phyloP scores from a whole-genome alignment of 768 basidiomycete species.

The Rhodosporidiobolus sp. region DNA sequence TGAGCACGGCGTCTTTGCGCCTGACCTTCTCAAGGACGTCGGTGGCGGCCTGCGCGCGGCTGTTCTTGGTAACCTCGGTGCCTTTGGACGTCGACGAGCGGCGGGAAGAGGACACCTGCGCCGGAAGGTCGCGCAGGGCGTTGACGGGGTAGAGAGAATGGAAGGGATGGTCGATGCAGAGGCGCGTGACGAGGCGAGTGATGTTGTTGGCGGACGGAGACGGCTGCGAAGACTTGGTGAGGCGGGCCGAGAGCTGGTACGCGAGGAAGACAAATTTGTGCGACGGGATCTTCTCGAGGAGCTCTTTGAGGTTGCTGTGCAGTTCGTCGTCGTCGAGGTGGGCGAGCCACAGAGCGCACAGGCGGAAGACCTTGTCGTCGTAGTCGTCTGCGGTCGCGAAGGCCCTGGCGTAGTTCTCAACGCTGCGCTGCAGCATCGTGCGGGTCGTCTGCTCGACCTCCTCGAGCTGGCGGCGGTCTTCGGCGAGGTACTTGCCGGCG shows the following conservation, averaged over 20 bases:
- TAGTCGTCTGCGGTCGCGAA: constrained; percentile 66
- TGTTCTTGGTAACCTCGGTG: not conserved
- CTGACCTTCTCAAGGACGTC: constrained; percentile 32
- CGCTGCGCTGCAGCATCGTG: constrained; percentile 67
- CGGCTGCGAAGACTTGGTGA: constrained; percentile 55
- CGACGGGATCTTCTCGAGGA: constrained; percentile 65
- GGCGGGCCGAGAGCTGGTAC: constrained; percentile 88
- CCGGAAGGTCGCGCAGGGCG: constrained; percentile 55
- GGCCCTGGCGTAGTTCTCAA: constrained; percentile 80
- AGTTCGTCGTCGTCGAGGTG: constrained; percentile 63
- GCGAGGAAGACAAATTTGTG: constrained; percentile 86
- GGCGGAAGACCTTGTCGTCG: constrained; percentile 75
- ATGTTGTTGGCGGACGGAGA: constrained; percentile 59
- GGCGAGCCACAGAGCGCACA: constrained; percentile 88
- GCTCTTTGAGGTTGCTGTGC: constrained; percentile 48
- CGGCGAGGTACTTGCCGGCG: constrained; percentile 53
- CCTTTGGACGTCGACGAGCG: constrained; percentile 15
- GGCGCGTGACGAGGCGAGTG: constrained; percentile 60
- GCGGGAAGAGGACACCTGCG: constrained; percentile 1
- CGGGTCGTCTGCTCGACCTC: constrained; percentile 55
- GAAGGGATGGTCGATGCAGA: constrained; percentile 88
- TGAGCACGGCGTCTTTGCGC: not conserved
- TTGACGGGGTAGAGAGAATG: constrained; percentile 88
- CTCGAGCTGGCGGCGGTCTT: constrained; percentile 56
- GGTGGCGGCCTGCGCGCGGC: constrained; percentile 38